Evolutionary conservation across 164 flowering plant species (phyloP).

Genomic region (Kingdonia uniflora): DNA sequence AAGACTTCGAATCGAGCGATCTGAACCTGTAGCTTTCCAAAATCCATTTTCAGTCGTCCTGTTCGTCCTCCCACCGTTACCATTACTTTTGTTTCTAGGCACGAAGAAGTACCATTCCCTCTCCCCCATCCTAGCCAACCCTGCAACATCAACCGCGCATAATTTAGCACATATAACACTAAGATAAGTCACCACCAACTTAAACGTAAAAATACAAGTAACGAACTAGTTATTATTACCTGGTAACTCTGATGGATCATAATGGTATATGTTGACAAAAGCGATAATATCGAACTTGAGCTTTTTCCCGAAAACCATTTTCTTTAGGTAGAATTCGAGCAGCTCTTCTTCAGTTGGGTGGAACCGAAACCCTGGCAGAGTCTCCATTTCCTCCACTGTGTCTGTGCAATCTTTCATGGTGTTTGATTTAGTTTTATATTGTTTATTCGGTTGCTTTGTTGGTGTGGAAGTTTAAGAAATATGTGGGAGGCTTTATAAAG

Average conservation of each 20-base stretch:
- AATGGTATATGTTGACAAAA: slow-evolving; percentile 57
- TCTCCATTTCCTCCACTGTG: slow-evolving; percentile 21
- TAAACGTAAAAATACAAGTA: neutral
- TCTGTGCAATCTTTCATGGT: neutral
- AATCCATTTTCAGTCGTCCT: slow-evolving; percentile 73
- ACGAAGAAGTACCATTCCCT: slow-evolving; percentile 98
- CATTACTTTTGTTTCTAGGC: slow-evolving; percentile 69
- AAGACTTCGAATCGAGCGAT: slow-evolving; percentile 44
- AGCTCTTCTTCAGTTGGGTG: slow-evolving; percentile 97
- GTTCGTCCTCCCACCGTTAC: slow-evolving; percentile 81
- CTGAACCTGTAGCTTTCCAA: slow-evolving; percentile 98
- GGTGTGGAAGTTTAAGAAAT: neutral
- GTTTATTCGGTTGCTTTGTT: neutral
- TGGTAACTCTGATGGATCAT: slow-evolving; percentile 82
- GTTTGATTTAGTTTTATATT: neutral
- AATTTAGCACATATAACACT: neutral
- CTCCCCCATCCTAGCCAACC: slow-evolving; percentile 72
- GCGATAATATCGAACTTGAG: slow-evolving; percentile 44
- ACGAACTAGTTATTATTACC: slow-evolving; percentile 23
- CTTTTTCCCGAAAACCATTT: slow-evolving; percentile 37
- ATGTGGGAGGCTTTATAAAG: too few relatives aligned
- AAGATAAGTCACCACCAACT: too few relatives aligned
- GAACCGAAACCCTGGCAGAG: slow-evolving; percentile 78
- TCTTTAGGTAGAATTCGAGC: slow-evolving; percentile 67
- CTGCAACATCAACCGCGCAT: slow-evolving; percentile 21